Evolutionary conservation across 2,329 filamentous ascomycete species (phyloP), one percentile per base, ranked within the genome.

Genomic region (Nothophoma quercina): DNA sequence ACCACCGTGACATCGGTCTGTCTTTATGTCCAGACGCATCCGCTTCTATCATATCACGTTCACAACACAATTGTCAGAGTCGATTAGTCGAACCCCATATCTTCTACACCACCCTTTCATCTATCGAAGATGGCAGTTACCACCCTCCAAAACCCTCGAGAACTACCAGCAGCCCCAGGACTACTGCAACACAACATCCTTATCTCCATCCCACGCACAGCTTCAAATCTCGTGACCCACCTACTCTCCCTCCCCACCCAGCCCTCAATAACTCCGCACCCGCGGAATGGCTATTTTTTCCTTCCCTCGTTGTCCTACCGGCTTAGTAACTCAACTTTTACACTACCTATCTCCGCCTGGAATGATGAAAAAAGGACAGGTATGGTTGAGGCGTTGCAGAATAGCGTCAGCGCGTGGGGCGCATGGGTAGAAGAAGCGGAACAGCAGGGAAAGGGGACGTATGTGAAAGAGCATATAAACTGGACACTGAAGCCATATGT

Each of bases 161-260:
- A 18, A 22, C 15, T n/a, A 25, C 16, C 33, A 25, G 13, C 25
- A 13, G 4, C 10, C 2, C 12, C 29, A 30, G 2, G 1, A 1
- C 12, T 18, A 18, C 8, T 8, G 10, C 33, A 39, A 21, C 58
- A 63, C 41, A 60, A 63, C 33, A 51, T 64, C 25, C 36, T 65
- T 21, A 53, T 67, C 30, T 63, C 61, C 13, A 58, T 62, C 12
- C 65, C 64, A 0, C 61, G 65, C n/a, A 67, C 64, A 21, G 57
- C 59, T 6, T 67, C 64, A 1, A 58, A 64, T 32, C 58, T 69
- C 4, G 32, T 69, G 2, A 55, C 54, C n/a, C 55, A 59, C 18
- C 51, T 69, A 9, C 56, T 69, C 22, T 58, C 62, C 9, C 61
- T 67, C 18, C 51, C 56, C 12, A 29, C 44, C 10, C 63, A 69